A percentile compares a stretch with the other conserved stretches of the same genome.
Conservation (phyloP, 2,329 filamentous ascomycete genomes). For the Aspergillus piperis region DNA sequence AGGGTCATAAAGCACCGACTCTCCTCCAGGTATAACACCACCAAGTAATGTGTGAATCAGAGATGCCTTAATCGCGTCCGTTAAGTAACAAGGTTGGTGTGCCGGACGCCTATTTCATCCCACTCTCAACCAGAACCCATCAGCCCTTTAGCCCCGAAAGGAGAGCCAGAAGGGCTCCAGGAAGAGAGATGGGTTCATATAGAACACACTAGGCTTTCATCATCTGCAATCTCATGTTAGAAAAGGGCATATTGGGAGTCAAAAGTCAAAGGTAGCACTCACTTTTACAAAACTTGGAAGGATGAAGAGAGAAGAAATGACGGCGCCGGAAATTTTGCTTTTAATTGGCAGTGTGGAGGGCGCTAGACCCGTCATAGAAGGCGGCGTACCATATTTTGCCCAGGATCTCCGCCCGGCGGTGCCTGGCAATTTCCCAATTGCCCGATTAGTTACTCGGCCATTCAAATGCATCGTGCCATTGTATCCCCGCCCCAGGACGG, state of each 20-base stretch:
- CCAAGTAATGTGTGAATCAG: conserved; percentile 70
- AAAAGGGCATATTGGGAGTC: conserved; percentile 24
- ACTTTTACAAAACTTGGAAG: conserved; percentile 99
- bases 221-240: conserved; percentile 63
- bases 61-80: conserved; percentile 98
- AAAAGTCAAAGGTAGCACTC: conserved; percentile 49
- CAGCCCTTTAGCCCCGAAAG: conserved; percentile 81
- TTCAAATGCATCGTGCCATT: background rate
- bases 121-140: conserved; percentile 64
- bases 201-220: conserved; percentile 99
- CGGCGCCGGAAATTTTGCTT: conserved; percentile 25
- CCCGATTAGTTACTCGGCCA: background rate
- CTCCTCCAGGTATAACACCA: conserved; percentile 28
- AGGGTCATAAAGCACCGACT: conserved; percentile 13
- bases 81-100: conserved; percentile 93
- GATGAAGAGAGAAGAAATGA: conserved; percentile 69
- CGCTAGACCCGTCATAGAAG: conserved; percentile 27
- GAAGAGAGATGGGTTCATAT: conserved; percentile 74
- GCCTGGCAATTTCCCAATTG: background rate
- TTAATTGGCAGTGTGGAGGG: conserved; percentile 24
- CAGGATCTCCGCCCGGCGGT: background rate
- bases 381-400: conserved; percentile 24
- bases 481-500: background rate
- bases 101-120: conserved; percentile 99
- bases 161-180: conserved; percentile 75